Base-by-base conservation (phyloP, 1,284 basidiomycete genomes). In the Pulchroboletus neoregius region DNA sequence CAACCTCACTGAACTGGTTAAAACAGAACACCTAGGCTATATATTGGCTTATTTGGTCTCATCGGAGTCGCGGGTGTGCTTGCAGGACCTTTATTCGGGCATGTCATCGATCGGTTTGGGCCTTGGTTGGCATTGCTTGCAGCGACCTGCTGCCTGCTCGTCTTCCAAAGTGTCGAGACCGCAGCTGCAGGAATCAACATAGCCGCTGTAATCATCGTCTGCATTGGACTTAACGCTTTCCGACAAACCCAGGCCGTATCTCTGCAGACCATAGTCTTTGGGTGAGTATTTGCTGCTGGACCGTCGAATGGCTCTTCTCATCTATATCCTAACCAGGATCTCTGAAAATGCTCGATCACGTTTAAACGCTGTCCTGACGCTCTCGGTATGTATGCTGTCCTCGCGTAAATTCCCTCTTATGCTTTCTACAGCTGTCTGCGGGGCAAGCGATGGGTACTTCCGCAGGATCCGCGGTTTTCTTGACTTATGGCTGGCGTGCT, bases 31-130 rank as follows among this genome's bases (percentile, higher is more conserved):
- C 18, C 38, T 13, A 79, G 84, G 3, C 64, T 87, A 18, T 70
- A 75, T n/a, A 85, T 86, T 43, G 85, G 84, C 3, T 66, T 88
- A 10, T 85, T 87, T 58, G 84, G 82, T 6, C 66, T 87, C 0
- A 65, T 87, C 5, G 86, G 85, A 5, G 77, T 84, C 62, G 67
- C 77, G 20, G 84, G 82, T 13, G 82, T 86, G 7, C 63, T 77
- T n/a, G 67, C 76, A 39, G 79, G 78, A 0, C 82, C 83, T 2
- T 51, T 84, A 15, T 73, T 78, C 10, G 85, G 84, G 0, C 70
- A 70, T 18, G 53, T 78, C 8, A 73, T 86, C 41, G 82, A 87
- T 61, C 67, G 59, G 4, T 69, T 85, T 31, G 71, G 82, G 0
- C 79, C 80, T 1, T 89, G 84, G 83, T 73, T 78, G 45, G 77